Conservation (phyloP, 2,329 filamentous ascomycete species). For the Westerdykella ornata region DNA sequence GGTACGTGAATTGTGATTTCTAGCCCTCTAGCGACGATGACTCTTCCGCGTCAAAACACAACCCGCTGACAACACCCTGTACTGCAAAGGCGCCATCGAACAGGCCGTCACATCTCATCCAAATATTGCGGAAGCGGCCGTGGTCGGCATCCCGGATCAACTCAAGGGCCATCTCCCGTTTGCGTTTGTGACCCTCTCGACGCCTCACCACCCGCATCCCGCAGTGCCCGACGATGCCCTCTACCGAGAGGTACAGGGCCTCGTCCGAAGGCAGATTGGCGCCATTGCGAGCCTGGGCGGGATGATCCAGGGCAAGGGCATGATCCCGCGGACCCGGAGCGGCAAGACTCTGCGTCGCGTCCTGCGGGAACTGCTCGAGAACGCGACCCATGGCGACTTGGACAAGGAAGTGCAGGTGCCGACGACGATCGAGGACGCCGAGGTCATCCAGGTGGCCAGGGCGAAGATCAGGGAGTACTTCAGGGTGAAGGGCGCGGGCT, state of each 20-base stretch:
- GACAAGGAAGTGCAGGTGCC: conserved; percentile 67
- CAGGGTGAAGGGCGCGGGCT: conserved; percentile 37
- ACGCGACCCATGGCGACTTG: conserved; percentile 66
- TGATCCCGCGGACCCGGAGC: conserved; percentile 88
- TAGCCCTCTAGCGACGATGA: not conserved
- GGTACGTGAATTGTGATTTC: conserved; percentile 46
- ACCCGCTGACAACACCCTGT: conserved; percentile 7
- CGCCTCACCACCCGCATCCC: conserved; percentile 46
- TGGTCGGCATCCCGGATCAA: conserved; percentile 76
- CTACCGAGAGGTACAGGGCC: conserved; percentile 60
- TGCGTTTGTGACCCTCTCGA: conserved; percentile 67
- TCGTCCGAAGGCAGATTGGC: conserved; percentile 75
- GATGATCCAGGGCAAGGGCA: conserved; percentile 73
- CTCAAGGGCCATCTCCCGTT: conserved; percentile 90
- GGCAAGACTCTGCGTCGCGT: conserved; percentile 85
- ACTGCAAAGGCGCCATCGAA: conserved; percentile 85
- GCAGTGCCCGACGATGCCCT: conserved; percentile 47
- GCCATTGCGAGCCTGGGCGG: conserved; percentile 80
- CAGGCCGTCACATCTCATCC: conserved; percentile 82
- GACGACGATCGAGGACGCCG: conserved; percentile 75
- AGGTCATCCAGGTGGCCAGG: conserved; percentile 68
- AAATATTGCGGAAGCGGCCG: conserved; percentile 72
- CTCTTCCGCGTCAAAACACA: not conserved
- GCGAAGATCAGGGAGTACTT: conserved; percentile 72
- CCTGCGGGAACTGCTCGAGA: conserved; percentile 75